Evolutionary conservation across 495 filamentous ascomycete species (phyloP), one percentile per base, ranked within the genome.

Genomic region (Durotheca rogersii): DNA sequence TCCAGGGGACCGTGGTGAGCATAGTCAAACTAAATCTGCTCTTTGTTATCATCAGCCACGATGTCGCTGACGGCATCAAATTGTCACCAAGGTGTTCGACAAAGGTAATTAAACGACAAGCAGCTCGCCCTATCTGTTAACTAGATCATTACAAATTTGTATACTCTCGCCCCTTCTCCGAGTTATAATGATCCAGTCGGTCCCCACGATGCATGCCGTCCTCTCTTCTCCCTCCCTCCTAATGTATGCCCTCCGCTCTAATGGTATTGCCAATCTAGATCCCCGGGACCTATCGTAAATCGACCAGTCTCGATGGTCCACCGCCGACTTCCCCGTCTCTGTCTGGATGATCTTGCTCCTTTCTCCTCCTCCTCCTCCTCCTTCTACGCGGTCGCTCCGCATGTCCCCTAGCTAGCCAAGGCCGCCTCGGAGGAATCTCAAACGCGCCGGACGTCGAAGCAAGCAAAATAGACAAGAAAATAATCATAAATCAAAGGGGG

Each of bases 401-500:
- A n/a, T n/a, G n/a, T n/a, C n/a, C n/a, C n/a, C n/a, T n/a, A n/a
- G n/a, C n/a, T n/a, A n/a, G n/a, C n/a, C n/a, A n/a, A n/a, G n/a
- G n/a, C n/a, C n/a, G n/a, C n/a, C n/a, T n/a, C n/a, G n/a, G n/a
- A n/a, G n/a, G n/a, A n/a, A n/a, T n/a, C n/a, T n/a, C n/a, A n/a
- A n/a, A n/a, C n/a, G n/a, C n/a, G n/a, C n/a, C n/a, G n/a, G n/a
- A n/a, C n/a, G n/a, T 31, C 12, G 23, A 23, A 41, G 35, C 39
- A 21, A 29, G 19, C 18, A 21, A 19, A 30, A 16, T 6, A 47
- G 7, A 2, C 1, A 30, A 43, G 16, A 38, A 18, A 43, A 33
- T 23, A 47, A n/a, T n/a, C 17, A 56, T 49, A 53, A 59, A 59
- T 45, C 56, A 59, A 58, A 50, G 41, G 49, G 56, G 56, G 56